These are phyloP conservation scores for Cornus kousa DNA, from an alignment of 148 eudicot species.

Conservation along the genomic window DNA sequence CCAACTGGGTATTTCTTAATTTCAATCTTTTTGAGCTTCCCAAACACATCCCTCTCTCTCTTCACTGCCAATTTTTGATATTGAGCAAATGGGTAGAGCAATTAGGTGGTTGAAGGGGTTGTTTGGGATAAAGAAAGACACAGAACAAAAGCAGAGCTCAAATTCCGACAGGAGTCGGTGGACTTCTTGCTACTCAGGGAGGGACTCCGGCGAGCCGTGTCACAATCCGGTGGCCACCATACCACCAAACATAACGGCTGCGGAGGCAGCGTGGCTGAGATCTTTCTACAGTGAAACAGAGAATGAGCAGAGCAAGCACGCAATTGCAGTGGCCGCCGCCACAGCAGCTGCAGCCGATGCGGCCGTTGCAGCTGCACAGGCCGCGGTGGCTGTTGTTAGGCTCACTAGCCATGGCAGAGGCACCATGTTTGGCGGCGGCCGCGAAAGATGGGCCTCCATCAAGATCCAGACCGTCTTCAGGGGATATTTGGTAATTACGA, in stretches of 20 bases:
- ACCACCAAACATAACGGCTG: slow-evolving; percentile 45
- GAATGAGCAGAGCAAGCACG: slow-evolving; percentile 61
- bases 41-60: neutral
- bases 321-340: slow-evolving; percentile 77
- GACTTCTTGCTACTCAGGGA: slow-evolving; percentile 12
- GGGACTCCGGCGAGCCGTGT: slow-evolving; percentile 21
- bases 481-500: slow-evolving; percentile 57
- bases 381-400: slow-evolving; percentile 69
- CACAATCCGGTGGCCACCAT: slow-evolving; percentile 43
- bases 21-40: neutral
- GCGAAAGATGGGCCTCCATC: slow-evolving; percentile 53
- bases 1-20: slow-evolving; percentile 9
- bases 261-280: slow-evolving; percentile 61
- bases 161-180: slow-evolving; percentile 29
- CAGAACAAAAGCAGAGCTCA: slow-evolving; percentile 7
- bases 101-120: slow-evolving; percentile 63
- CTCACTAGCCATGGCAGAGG: slow-evolving; percentile 63
- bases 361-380: slow-evolving; percentile 81
- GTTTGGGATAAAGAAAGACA: slow-evolving; percentile 44
- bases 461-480: slow-evolving; percentile 69
- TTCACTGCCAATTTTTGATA: neutral
- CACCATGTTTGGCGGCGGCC: slow-evolving; percentile 25
- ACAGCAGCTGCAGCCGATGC: slow-evolving; percentile 81
- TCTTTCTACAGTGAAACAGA: slow-evolving; percentile 44
- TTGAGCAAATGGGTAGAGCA: slow-evolving; percentile 56